These are phyloP conservation scores for Yarrowia galli DNA, from an alignment of 1,139 yeast species.

Conservation along the genomic window DNA sequence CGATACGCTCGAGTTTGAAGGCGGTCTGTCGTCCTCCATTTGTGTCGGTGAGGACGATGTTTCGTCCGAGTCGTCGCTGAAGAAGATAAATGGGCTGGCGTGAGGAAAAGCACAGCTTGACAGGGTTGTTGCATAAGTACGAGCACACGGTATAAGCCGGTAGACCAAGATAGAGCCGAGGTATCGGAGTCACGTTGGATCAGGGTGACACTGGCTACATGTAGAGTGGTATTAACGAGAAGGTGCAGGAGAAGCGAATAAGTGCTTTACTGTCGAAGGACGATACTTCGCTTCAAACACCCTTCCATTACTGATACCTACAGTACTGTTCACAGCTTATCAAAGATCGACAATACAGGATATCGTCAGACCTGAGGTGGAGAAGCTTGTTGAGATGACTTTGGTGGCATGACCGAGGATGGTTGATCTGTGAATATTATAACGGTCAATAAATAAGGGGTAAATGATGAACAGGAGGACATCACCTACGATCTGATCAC, in stretches of 20 bases:
- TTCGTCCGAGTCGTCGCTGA: neutral
- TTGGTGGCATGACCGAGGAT: too few species aligned
- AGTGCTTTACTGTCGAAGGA: too few species aligned
- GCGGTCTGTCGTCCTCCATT: conserved; percentile 8
- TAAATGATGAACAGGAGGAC: too few species aligned
- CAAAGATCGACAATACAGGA: neutral
- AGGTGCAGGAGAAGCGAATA: too few species aligned
- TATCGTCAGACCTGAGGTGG: too few species aligned
- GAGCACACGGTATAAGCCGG: neutral
- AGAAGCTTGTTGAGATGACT: neutral
- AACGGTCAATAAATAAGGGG: too few species aligned
- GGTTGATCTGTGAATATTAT: too few species aligned
- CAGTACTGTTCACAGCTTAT: neutral
- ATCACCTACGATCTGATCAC: too few species aligned
- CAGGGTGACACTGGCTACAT: neutral
- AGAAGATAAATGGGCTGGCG: neutral
- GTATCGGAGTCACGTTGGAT: too few species aligned
- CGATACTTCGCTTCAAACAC: too few species aligned
- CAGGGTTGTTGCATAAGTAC: conserved; percentile 19
- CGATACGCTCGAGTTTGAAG: neutral
- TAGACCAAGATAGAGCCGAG: neutral
- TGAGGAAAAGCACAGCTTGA: conserved; percentile 12
- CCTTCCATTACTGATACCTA: too few species aligned
- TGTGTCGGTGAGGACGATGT: neutral
- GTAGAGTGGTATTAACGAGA: too few species aligned